Evolutionary conservation across 192 early-diverging fungal species (phyloP).

Genomic region (Endogone sp.): DNA sequence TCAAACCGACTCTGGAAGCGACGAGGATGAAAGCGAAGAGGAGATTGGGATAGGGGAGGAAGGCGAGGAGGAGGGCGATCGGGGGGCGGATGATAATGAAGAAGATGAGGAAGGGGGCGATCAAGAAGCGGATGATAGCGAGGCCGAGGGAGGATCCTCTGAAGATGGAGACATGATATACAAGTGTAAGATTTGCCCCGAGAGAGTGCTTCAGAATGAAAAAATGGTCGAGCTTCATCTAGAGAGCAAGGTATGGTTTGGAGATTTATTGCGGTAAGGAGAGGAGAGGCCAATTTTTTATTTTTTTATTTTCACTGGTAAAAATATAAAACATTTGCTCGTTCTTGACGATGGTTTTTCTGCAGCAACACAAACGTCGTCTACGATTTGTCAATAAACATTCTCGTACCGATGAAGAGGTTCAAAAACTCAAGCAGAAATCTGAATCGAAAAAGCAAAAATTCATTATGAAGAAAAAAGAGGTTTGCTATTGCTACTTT

Average conservation of each 20-base stretch:
- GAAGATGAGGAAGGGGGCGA: conserved; percentile 5
- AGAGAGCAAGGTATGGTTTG: background rate
- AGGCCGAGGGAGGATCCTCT: background rate
- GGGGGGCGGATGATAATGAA: conserved; percentile 8
- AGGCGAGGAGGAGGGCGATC: background rate
- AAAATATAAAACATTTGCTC: too few species aligned
- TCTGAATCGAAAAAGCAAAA: background rate
- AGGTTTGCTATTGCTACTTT: background rate
- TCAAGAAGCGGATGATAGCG: conserved; percentile 9
- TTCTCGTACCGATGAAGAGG: background rate
- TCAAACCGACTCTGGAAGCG: background rate
- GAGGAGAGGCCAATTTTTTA: too few species aligned
- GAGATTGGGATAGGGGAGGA: background rate
- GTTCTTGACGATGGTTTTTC: too few species aligned
- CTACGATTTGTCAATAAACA: background rate
- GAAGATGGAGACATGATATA: background rate
- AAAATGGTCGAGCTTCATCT: background rate
- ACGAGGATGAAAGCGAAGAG: background rate
- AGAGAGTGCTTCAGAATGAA: background rate
- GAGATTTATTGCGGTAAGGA: too few species aligned
- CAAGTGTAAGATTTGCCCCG: background rate
- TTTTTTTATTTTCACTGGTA: too few species aligned
- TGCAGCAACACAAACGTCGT: background rate
- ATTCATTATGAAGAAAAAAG: background rate
- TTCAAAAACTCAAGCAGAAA: background rate